Conservation (phyloP, 2,329 filamentous ascomycete species). For the Eutypella sp. region DNA sequence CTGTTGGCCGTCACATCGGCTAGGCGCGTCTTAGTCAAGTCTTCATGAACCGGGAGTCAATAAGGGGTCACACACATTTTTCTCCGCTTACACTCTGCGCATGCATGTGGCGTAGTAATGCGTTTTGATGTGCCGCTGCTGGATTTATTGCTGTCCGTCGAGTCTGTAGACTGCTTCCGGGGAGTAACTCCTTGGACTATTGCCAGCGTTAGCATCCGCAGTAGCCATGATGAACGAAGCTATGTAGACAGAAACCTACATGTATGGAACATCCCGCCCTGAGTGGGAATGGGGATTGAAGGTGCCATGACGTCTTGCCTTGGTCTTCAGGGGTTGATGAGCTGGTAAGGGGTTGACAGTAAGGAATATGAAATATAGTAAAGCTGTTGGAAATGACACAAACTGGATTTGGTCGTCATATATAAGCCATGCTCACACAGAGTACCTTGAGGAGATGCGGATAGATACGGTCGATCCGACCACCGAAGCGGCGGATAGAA, state of each 20-base stretch:
- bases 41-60: conserved; percentile 2
- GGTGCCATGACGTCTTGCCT: conserved; percentile 34
- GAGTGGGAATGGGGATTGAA: conserved; percentile 41
- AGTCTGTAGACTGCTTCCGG: conserved; percentile 42
- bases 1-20: conserved; percentile 73
- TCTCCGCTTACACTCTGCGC: conserved; percentile 59
- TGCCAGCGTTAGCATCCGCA: conserved; percentile 12
- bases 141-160: conserved; percentile 27
- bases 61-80: conserved; percentile 54
- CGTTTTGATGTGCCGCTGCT: conserved; percentile 26
- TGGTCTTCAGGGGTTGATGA: conserved; percentile 10
- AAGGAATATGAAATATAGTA: conserved; percentile 1
- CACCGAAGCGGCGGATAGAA: conserved; percentile 28
- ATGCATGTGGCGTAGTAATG: conserved; percentile 35
- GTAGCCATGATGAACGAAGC: too few species aligned
- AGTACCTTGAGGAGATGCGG: conserved; percentile 18
- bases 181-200: conserved; percentile 47
- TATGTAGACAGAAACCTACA: too few species aligned
- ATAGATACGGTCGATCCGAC: conserved; percentile 20
- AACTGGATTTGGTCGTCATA: conserved; percentile 3
- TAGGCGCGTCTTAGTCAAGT: conserved; percentile 25
- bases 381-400: neutral
- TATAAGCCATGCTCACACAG: too few species aligned
- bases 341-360: neutral
- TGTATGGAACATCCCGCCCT: conserved; percentile 49